Base-by-base conservation (phyloP, 2,329 filamentous ascomycete species). In the Aspergillus nomiae region DNA sequence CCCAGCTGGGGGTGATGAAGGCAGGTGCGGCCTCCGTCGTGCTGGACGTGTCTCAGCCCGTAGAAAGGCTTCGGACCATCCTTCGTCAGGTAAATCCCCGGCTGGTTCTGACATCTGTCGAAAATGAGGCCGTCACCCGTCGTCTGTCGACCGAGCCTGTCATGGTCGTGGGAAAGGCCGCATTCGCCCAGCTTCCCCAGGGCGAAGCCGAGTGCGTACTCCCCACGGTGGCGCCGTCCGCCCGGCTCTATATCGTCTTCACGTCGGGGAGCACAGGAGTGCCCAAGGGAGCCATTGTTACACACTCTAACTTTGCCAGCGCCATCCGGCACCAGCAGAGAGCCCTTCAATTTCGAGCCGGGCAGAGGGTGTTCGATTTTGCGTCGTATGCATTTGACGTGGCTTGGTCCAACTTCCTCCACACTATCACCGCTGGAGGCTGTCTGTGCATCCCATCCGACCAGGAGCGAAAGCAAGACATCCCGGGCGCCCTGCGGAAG, bases 261-360 rank as follows among this genome's bases (percentile, higher is more conserved):
- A 45, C 30, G n/a, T 56, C 34, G 9, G 21, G 51, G 28, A 28
- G 21, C 30, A 56, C 30, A 21, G 50, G 14, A 14, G 8, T 5
- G 48, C 4, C 84, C 0, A 84, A 84, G 59, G 86, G 85, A 3
- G 82, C 86, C 21, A 83, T 86, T 45, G 85, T 87, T 63, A 83
- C 81, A 2, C 87, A 89, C 65, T 74, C 76, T 0, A 82, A 85
- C 0, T 77, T 87, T 1, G 81, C 84, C 1, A 84, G 85, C 0
- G 78, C 81, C 0, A 81, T 84, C 55, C 67, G 80, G 3, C 78
- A 79, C 0, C 84, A 87, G 21, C 83, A 81, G 0, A 71, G 77
- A 0, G 79, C 81, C 0, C 74, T 86, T 5, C 77, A 78, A 2
- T 61, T 56, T 24, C n/a, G 60, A 81, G 88, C 76, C 0, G 71